phyloP scores from a whole-genome alignment of 192 early-diverging fungal species.

The Radiomyces spectabilis region DNA sequence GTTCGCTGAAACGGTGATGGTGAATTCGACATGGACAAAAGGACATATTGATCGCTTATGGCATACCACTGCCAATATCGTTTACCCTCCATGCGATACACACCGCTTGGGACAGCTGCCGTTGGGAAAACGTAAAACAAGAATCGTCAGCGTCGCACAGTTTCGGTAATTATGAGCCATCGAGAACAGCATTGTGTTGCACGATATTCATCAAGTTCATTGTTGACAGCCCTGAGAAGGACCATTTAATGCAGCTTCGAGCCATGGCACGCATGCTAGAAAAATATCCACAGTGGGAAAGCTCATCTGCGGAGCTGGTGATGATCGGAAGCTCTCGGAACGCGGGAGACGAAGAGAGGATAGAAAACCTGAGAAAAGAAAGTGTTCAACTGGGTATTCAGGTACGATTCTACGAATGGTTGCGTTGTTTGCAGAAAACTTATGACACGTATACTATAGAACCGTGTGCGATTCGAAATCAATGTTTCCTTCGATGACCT shows the following conservation, averaged over 20 bases:
- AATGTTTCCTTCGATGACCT: slow-evolving; percentile 78
- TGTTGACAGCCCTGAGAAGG: slow-evolving; percentile 87
- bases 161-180: slow-evolving; percentile 48
- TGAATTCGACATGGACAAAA: slow-evolving; percentile 96
- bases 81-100: slow-evolving; percentile 96
- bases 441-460: slow-evolving; percentile 20
- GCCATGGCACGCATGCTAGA: slow-evolving; percentile 60
- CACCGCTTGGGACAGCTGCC: slow-evolving; percentile 47
- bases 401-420: slow-evolving; percentile 23
- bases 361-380: slow-evolving; percentile 46
- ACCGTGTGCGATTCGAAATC: slow-evolving; percentile 68
- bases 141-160: slow-evolving; percentile 87
- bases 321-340: slow-evolving; percentile 86
- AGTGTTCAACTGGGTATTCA: slow-evolving; percentile 43
- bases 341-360: slow-evolving; percentile 63
- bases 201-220: too few species aligned
- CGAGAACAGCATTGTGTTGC: neutral
- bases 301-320: slow-evolving; percentile 46
- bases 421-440: neutral
- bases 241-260: slow-evolving; percentile 76
- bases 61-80: slow-evolving; percentile 56
- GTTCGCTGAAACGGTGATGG: slow-evolving; percentile 77
- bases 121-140: slow-evolving; percentile 41
- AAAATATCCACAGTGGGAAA: slow-evolving; percentile 45
- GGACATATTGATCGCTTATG: slow-evolving; percentile 86